phyloP scores from a whole-genome alignment of 495 filamentous ascomycete genomes.

The Aspergillus asperescens region DNA sequence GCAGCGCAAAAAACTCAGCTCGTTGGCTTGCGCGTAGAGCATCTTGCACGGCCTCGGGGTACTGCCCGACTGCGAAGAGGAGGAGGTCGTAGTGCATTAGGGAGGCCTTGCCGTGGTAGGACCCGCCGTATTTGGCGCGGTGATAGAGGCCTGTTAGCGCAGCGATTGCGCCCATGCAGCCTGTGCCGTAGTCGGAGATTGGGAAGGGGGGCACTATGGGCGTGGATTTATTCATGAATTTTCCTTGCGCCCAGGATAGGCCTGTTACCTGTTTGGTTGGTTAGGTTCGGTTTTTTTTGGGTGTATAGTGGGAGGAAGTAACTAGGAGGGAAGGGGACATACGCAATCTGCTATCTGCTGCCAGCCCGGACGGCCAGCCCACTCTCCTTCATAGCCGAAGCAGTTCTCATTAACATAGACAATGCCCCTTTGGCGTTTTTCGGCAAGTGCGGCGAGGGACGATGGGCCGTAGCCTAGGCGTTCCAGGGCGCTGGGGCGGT shows the following conservation, averaged over 20 bases:
- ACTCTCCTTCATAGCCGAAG: conserved; percentile 55
- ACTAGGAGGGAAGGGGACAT: conserved; percentile 40
- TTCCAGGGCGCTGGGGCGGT: conserved; percentile 61
- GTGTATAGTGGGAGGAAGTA: neutral
- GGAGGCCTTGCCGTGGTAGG: conserved; percentile 59
- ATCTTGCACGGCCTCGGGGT: conserved; percentile 52
- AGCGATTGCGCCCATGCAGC: conserved; percentile 59
- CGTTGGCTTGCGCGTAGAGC: conserved; percentile 50
- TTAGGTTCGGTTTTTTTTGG: too few species aligned
- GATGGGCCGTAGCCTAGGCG: conserved; percentile 57
- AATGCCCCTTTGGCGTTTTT: conserved; percentile 53
- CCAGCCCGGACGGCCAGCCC: conserved; percentile 48
- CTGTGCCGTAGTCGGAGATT: conserved; percentile 77
- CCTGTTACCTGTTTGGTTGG: conserved; percentile 47
- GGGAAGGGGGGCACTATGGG: conserved; percentile 78
- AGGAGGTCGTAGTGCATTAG: conserved; percentile 66
- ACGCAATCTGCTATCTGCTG: conserved; percentile 54
- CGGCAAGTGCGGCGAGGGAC: conserved; percentile 47
- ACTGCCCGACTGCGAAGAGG: conserved; percentile 57
- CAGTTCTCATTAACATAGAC: conserved; percentile 71
- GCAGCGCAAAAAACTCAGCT: conserved; percentile 56
- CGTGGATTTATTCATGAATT: conserved; percentile 63
- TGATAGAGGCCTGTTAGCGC: conserved; percentile 58
- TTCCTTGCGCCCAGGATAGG: conserved; percentile 68
- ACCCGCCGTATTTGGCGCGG: conserved; percentile 57